Conservation (phyloP, 176 grass and related monocot genomes). For the Bonia amplexicaulis region DNA sequence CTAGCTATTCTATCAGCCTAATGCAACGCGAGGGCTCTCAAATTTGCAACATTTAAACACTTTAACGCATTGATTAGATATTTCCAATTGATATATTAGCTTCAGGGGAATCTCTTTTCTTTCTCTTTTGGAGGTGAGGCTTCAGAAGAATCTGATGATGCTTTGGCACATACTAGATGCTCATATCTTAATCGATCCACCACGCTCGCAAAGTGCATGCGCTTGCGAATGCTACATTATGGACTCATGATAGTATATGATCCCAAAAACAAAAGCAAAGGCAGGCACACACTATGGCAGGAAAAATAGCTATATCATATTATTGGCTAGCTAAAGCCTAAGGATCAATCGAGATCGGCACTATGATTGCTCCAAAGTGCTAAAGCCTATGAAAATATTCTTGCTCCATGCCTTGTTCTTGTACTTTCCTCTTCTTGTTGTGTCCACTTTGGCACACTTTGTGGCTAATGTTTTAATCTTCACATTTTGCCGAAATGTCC, state of each 20-base stretch:
- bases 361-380: slow-evolving; percentile 8
- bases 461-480: not conserved
- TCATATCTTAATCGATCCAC: slow-evolving; percentile 13
- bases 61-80: slow-evolving; percentile 2
- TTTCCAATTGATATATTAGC: not conserved
- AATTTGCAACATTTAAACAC: not conserved
- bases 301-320: not conserved
- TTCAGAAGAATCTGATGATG: slow-evolving; percentile 31
- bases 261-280: slow-evolving; percentile 31
- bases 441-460: not conserved
- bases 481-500: not conserved
- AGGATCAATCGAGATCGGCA: not conserved
- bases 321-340: slow-evolving; percentile 8
- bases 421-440: slow-evolving; percentile 11
- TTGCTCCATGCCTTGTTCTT: slow-evolving; percentile 27
- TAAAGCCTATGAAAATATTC: slow-evolving; percentile 26
- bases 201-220: slow-evolving; percentile 8
- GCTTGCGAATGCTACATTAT: slow-evolving; percentile 8
- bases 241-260: not conserved
- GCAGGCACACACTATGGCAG: slow-evolving; percentile 13
- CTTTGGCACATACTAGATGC: slow-evolving; percentile 23
- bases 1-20: not conserved
- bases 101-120: not conserved
- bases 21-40: not conserved
- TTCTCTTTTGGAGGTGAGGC: not conserved